Percentiles rank a stretch among this genome's conserved stretches.
These are phyloP conservation scores for Antonospora locustae DNA, from an alignment of 371 early-diverging fungal species.

Conservation along the genomic window DNA sequence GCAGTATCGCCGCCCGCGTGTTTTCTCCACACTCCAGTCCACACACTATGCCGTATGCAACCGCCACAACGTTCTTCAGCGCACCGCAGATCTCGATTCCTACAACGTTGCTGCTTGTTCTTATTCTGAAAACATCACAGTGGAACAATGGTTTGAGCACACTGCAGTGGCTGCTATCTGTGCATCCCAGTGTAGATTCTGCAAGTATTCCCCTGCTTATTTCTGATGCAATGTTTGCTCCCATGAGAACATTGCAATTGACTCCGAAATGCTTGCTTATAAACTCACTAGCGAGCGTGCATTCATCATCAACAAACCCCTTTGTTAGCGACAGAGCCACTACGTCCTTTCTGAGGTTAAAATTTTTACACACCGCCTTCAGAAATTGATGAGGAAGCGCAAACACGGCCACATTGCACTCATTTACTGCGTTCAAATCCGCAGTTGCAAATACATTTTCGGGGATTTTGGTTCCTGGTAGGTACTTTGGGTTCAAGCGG, in stretches of 20 bases:
- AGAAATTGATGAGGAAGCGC: slow-evolving; percentile 87
- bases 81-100: slow-evolving; percentile 91
- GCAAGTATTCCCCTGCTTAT: slow-evolving; percentile 77
- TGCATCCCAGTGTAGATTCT: slow-evolving; percentile 72
- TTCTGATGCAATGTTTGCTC: slow-evolving; percentile 93
- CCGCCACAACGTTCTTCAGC: slow-evolving; percentile 88
- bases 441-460: slow-evolving; percentile 71
- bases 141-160: slow-evolving; percentile 66
- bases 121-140: slow-evolving; percentile 69
- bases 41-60: slow-evolving; percentile 84
- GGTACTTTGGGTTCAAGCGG: slow-evolving; percentile 84
- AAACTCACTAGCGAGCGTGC: slow-evolving; percentile 69
- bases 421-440: slow-evolving; percentile 64
- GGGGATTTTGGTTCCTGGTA: slow-evolving; percentile 72
- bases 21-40: slow-evolving; percentile 71
- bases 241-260: slow-evolving; percentile 70
- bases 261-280: slow-evolving; percentile 65
- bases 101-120: slow-evolving; percentile 65
- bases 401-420: slow-evolving; percentile 73
- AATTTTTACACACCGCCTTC: slow-evolving; percentile 62
- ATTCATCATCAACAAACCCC: slow-evolving; percentile 55
- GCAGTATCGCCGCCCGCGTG: slow-evolving; percentile 84
- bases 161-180: slow-evolving; percentile 60
- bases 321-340: slow-evolving; percentile 83
- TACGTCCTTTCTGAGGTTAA: slow-evolving; percentile 59